phyloP scores from a whole-genome alignment of 2,329 filamentous ascomycete species.

The Penicillium sp. region DNA sequence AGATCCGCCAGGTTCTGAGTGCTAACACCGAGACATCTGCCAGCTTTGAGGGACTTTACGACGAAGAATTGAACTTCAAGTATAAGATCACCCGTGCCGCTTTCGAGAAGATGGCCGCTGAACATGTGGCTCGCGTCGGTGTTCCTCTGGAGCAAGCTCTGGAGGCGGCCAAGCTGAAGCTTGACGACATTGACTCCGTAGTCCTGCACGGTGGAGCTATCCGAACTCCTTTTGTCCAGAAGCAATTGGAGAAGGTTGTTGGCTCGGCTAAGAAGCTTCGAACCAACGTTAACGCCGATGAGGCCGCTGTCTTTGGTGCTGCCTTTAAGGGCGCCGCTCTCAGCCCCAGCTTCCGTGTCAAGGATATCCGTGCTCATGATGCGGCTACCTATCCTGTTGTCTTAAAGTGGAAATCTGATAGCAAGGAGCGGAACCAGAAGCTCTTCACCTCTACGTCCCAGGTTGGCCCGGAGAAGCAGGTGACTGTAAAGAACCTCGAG shows the following conservation, averaged over 20 bases:
- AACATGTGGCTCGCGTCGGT: slow-evolving; percentile 67
- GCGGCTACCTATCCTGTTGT: slow-evolving; percentile 70
- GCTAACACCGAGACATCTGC: slow-evolving; percentile 81
- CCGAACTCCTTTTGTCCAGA: slow-evolving; percentile 92
- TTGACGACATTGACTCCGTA: slow-evolving; percentile 79
- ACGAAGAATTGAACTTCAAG: slow-evolving; percentile 89
- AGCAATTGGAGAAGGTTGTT: slow-evolving; percentile 73
- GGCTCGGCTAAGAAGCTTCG: slow-evolving; percentile 76
- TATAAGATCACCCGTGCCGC: slow-evolving; percentile 79
- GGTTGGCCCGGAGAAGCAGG: slow-evolving; percentile 76
- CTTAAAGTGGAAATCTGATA: slow-evolving; percentile 71
- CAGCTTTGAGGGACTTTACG: slow-evolving; percentile 79
- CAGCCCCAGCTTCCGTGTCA: slow-evolving; percentile 94
- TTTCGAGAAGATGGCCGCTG: slow-evolving; percentile 75
- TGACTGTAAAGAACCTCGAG: slow-evolving; percentile 76
- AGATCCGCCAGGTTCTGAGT: slow-evolving; percentile 82
- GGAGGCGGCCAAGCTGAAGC: slow-evolving; percentile 67
- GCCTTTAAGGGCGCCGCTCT: slow-evolving; percentile 90
- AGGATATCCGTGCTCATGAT: slow-evolving; percentile 88
- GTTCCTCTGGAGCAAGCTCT: slow-evolving; percentile 73
- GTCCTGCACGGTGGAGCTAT: slow-evolving; percentile 91
- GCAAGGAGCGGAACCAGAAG: slow-evolving; percentile 73
- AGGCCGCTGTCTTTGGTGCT: slow-evolving; percentile 93
- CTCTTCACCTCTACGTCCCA: slow-evolving; percentile 78
- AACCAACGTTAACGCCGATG: slow-evolving; percentile 94